phyloP scores from a whole-genome alignment of 805 yeast species.

The Kurtzmaniella fragi region DNA sequence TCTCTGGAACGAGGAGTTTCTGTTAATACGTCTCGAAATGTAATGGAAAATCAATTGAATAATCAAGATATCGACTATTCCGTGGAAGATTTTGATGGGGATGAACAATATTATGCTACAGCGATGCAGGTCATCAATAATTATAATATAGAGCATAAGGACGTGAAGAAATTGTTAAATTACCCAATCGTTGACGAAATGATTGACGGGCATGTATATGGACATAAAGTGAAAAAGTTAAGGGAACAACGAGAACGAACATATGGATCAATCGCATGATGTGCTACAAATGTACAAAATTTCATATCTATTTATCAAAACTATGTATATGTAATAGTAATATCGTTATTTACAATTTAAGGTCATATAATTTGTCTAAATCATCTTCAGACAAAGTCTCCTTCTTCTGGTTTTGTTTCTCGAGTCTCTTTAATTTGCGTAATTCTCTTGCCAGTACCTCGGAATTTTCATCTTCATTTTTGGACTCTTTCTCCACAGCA shows the following conservation, averaged over 20 bases:
- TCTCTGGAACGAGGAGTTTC: not conserved
- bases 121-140: slow-evolving; percentile 28
- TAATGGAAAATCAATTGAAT: not conserved
- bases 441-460: slow-evolving; percentile 12
- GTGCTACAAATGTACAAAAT: slow-evolving; percentile 2
- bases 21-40: not conserved
- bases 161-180: slow-evolving; percentile 30
- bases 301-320: slow-evolving; percentile 1
- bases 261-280: slow-evolving; percentile 7
- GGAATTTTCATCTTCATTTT: slow-evolving; percentile 4
- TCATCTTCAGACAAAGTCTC: slow-evolving; percentile 19
- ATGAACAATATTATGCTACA: slow-evolving; percentile 27
- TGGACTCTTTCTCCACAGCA: slow-evolving; percentile 2
- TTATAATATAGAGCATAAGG: slow-evolving; percentile 28
- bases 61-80: slow-evolving; percentile 22
- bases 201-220: slow-evolving; percentile 35
- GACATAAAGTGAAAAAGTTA: slow-evolving; percentile 36
- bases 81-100: slow-evolving; percentile 31
- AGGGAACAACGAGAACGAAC: slow-evolving; percentile 19
- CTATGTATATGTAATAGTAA: slow-evolving; percentile 3
- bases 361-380: slow-evolving; percentile 35
- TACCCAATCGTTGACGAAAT: slow-evolving; percentile 43
- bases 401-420: slow-evolving; percentile 12
- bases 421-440: slow-evolving; percentile 11
- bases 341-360: slow-evolving; percentile 31